Base-by-base conservation (phyloP, 768 basidiomycete species). In the Cyathus striatus region DNA sequence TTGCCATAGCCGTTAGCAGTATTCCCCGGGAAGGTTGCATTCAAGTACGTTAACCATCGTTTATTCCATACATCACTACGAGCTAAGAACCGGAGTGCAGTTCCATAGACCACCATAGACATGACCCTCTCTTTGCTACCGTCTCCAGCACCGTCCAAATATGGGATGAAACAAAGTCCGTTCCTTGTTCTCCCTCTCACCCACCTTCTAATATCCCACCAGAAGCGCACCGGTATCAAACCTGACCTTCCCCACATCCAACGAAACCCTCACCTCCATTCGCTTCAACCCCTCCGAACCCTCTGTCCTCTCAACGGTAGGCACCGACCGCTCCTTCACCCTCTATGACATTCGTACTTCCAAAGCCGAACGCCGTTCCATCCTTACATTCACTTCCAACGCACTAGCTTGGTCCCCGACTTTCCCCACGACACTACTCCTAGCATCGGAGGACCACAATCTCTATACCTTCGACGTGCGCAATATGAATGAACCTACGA, bases 141-240 rank as follows among this genome's bases (percentile, higher is more conserved):
- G 93, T 92, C 2, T 95, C 92, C 0, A 90, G 86, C 52, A 76
- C 79, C 38, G 93, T 99, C 5, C 95, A 98, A 60, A 76, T 99
- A 51, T 99, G 96, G 96, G 96, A 99, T 53, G 92, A 97, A 63
- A n/a, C n/a, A n/a, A n/a, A n/a, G n/a, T n/a, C n/a, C n/a, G n/a
- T n/a, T n/a, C n/a, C n/a, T n/a, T n/a, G n/a, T n/a, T n/a, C n/a
- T n/a, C n/a, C n/a, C n/a, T n/a, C n/a, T n/a, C n/a, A n/a, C n/a
- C n/a, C n/a, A n/a, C n/a, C n/a, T n/a, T n/a, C n/a, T n/a, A n/a
- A n/a, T n/a, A n/a, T n/a, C n/a, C n/a, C n/a, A 94, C 86, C 45
- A 91, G 90, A 72, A 90, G 83, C 42, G 79, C 88, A 2, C 83
- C 92, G 9, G 69, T 96, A 37, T 90, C 89, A 14, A 88, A 92